Conservation (phyloP, 495 filamentous ascomycete genomes). For the Geopyxis carbonaria region DNA sequence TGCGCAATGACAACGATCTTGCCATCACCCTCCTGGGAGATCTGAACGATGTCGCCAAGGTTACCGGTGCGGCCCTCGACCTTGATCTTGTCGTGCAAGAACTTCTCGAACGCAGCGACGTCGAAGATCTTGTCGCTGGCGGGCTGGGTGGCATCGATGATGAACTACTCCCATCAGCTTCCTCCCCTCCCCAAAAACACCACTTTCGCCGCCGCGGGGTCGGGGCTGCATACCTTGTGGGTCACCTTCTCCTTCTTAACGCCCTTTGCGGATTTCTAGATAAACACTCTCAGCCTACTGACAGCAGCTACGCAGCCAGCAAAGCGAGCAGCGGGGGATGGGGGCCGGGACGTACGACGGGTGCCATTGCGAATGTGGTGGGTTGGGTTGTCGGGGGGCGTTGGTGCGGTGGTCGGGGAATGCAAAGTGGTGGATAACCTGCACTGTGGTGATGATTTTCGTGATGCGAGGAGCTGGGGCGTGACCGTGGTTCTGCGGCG, state of each 20-base stretch:
- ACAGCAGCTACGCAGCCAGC: constrained; percentile 50
- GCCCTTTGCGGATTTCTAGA: constrained; percentile 49
- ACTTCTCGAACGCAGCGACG: constrained; percentile 96
- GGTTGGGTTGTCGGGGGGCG: constrained; percentile 1
- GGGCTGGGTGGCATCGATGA: constrained; percentile 97
- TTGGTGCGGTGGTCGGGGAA: constrained; percentile 19
- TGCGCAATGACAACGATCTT: constrained; percentile 96
- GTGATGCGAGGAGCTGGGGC: too few relatives aligned
- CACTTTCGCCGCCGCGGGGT: too few relatives aligned
- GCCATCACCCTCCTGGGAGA: constrained; percentile 78
- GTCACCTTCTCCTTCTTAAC: constrained; percentile 43
- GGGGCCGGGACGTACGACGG: constrained; percentile 9
- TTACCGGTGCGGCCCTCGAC: constrained; percentile 94
- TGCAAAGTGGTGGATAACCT: constrained; percentile 12
- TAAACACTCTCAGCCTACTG: constrained; percentile 47
- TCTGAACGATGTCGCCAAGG: constrained; percentile 83
- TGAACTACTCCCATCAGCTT: constrained; percentile 46
- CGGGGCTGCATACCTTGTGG: constrained; percentile 38
- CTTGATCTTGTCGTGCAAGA: constrained; percentile 99
- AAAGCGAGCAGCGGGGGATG: constrained; percentile 11
- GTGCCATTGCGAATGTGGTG: constrained; percentile 5
- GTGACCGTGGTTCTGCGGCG: too few relatives aligned
- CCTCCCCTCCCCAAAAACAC: constrained; percentile 8
- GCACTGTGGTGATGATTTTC: constrained; percentile 7
- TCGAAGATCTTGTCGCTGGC: constrained; percentile 99